Evolutionary conservation across 1,139 yeast genomes (phyloP).

Genomic region (Starmera stellimalicola): DNA sequence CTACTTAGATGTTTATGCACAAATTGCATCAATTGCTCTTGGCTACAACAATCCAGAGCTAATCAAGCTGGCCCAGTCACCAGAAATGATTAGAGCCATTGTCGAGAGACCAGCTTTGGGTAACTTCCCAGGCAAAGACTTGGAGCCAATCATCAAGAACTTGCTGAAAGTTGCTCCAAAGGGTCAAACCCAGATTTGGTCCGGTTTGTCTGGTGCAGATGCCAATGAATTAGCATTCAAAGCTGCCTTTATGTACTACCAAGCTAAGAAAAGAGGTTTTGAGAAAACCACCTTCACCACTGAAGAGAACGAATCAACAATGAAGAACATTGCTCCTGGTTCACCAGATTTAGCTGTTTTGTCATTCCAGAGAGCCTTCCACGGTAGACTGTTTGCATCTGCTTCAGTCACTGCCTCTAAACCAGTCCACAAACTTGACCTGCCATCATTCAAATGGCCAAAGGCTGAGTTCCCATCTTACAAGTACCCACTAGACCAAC

Average conservation of each 20-base stretch:
- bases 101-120: conserved; percentile 72
- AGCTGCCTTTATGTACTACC: conserved; percentile 72
- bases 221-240: conserved; percentile 73
- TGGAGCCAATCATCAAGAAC: conserved; percentile 37
- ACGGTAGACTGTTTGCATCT: conserved; percentile 68
- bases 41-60: conserved; percentile 73
- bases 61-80: conserved; percentile 49
- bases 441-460: conserved; percentile 75
- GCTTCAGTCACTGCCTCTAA: conserved; percentile 67
- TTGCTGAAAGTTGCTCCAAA: conserved; percentile 64
- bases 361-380: conserved; percentile 66
- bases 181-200: conserved; percentile 58
- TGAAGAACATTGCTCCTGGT: conserved; percentile 61
- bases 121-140: conserved; percentile 58
- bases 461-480: conserved; percentile 62
- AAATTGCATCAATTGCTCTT: conserved; percentile 64
- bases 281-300: conserved; percentile 36
- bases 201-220: conserved; percentile 64
- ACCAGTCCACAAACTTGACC: conserved; percentile 65
- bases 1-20: conserved; percentile 58
- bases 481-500: conserved; percentile 52
- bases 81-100: conserved; percentile 57
- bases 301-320: conserved; percentile 52
- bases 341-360: conserved; percentile 57
- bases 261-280: conserved; percentile 51